These are phyloP conservation scores for Penicillium sp. DNA, from an alignment of 2,329 filamentous ascomycete genomes.

Conservation along the genomic window DNA sequence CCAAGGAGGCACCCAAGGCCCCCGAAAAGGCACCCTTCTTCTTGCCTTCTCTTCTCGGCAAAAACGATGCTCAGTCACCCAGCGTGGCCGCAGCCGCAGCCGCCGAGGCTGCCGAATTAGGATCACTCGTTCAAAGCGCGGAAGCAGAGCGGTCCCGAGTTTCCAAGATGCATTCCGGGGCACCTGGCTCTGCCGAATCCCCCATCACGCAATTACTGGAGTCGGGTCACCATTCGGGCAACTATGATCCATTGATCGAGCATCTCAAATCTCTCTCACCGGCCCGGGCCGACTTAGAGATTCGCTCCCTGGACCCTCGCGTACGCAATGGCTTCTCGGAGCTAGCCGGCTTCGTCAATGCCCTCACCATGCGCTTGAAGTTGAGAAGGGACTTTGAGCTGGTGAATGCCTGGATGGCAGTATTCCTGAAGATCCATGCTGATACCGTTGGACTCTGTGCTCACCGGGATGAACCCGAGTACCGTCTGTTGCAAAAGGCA, in stretches of 20 bases:
- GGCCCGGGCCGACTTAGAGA: constrained; percentile 84
- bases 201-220: constrained; percentile 56
- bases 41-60: constrained; percentile 60
- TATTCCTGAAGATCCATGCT: constrained; percentile 81
- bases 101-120: constrained; percentile 33
- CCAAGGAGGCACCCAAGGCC: constrained; percentile 85
- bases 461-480: constrained; percentile 51
- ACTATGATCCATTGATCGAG: constrained; percentile 72
- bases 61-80: constrained; percentile 24
- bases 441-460: constrained; percentile 57
- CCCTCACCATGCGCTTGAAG: constrained; percentile 71
- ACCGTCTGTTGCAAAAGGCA: constrained; percentile 57
- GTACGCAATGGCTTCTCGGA: constrained; percentile 63
- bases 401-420: constrained; percentile 95
- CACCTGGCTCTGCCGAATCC: constrained; percentile 30
- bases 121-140: constrained; percentile 36
- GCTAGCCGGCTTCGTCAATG: constrained; percentile 77
- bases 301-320: constrained; percentile 71
- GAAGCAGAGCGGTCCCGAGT: constrained; percentile 67
- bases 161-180: constrained; percentile 64
- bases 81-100: constrained; percentile 28
- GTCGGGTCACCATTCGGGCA: constrained; percentile 52
- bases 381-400: constrained; percentile 85
- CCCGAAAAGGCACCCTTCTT: constrained; percentile 97
- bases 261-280: constrained; percentile 82